A percentile compares a stretch with the other conserved stretches of the same genome.
Evolutionary conservation across 2,329 filamentous ascomycete genomes (phyloP).

Genomic region (Myrmaecium sp.): DNA sequence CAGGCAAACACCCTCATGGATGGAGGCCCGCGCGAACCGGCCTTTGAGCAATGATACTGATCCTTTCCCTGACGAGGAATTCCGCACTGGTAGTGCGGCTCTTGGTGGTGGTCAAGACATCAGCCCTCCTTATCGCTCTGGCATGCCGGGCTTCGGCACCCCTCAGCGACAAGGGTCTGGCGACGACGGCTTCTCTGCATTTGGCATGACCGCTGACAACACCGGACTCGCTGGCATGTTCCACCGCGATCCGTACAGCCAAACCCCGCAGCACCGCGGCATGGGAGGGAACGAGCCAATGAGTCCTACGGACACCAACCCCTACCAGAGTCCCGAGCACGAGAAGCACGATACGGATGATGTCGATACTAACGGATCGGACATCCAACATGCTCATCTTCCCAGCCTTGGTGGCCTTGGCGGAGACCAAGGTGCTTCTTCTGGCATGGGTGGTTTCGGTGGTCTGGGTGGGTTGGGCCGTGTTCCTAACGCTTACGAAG

Average conservation of each 20-base stretch:
- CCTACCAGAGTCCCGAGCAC: constrained; percentile 78
- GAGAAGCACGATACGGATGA: constrained; percentile 50
- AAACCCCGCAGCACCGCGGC: constrained; percentile 32
- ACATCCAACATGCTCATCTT: constrained; percentile 33
- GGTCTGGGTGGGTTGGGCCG: constrained; percentile 36
- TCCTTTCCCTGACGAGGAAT: constrained; percentile 47
- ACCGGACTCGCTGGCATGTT: constrained; percentile 40
- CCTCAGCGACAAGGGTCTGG: constrained; percentile 31
- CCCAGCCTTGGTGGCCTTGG: constrained; percentile 38
- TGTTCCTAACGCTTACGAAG: constrained; percentile 24
- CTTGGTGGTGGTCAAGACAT: constrained; percentile 61
- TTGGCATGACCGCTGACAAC: constrained; percentile 42
- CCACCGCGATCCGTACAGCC: constrained; percentile 39
- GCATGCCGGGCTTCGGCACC: constrained; percentile 25
- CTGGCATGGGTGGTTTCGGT: constrained; percentile 35
- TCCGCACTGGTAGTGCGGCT: constrained; percentile 50
- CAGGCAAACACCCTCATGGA: constrained; percentile 34
- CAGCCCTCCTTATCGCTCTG: constrained; percentile 33
- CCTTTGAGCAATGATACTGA: constrained; percentile 50
- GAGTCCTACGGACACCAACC: constrained; percentile 77
- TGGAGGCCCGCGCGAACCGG: constrained; percentile 27
- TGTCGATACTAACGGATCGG: constrained; percentile 38
- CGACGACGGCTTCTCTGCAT: constrained; percentile 43
- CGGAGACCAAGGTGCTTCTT: constrained; percentile 25
- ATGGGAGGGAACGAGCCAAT: constrained; percentile 48